A percentile compares a stretch with the other conserved stretches of the same genome.
phyloP scores from a whole-genome alignment of 176 grass and related monocot genomes.

The Triticum turgidum region DNA sequence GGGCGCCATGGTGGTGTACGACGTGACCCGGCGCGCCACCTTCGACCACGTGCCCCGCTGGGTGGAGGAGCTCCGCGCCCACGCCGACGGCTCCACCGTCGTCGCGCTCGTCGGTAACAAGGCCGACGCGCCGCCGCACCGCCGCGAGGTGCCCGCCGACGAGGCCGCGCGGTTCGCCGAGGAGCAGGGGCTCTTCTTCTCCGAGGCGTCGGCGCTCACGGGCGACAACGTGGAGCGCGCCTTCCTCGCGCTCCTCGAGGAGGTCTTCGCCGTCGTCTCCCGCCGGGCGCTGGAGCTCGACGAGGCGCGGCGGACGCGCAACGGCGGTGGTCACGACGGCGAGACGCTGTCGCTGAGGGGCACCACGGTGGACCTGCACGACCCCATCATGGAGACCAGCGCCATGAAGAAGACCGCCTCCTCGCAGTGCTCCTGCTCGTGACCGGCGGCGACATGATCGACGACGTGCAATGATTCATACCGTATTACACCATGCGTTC shows the following conservation, averaged over 20 bases:
- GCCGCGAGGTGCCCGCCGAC: constrained; percentile 49
- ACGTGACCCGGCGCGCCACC: constrained; percentile 57
- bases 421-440: constrained; percentile 56
- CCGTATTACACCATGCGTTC: no score
- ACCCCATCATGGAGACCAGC: constrained; percentile 73
- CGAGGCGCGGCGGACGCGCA: constrained; percentile 39
- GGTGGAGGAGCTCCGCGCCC: constrained; percentile 72
- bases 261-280: constrained; percentile 70
- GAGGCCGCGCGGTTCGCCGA: constrained; percentile 60
- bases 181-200: constrained; percentile 75
- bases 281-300: constrained; percentile 56
- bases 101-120: constrained; percentile 77
- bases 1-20: constrained; percentile 78
- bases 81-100: constrained; percentile 62
- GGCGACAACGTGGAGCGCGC: constrained; percentile 70
- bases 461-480: no score
- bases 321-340: not conserved
- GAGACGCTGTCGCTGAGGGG: constrained; percentile 53
- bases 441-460: not conserved
- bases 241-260: constrained; percentile 66
- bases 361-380: constrained; percentile 41
- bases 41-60: constrained; percentile 69
- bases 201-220: constrained; percentile 63
- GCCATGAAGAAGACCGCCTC: constrained; percentile 49
- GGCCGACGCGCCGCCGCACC: constrained; percentile 43